A percentile compares a stretch with the other conserved stretches of the same genome.
Evolutionary conservation across 2,329 filamentous ascomycete genomes (phyloP).

Genomic region (Colletotrichum agaves): DNA sequence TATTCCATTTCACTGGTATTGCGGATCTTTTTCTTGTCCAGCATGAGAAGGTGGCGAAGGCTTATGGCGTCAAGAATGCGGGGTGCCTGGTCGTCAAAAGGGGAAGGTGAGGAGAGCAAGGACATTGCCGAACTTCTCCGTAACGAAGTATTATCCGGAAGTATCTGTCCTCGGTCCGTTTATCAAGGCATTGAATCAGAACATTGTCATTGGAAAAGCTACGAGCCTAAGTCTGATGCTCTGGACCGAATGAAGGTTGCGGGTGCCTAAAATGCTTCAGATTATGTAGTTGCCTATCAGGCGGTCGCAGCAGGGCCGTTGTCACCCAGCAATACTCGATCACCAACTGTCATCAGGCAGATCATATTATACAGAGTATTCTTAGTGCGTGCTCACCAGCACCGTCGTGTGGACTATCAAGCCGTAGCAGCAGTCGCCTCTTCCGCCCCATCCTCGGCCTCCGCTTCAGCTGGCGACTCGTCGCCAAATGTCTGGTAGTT

Average conservation of each 20-base stretch:
- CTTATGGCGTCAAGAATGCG: constrained; percentile 51
- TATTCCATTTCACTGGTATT: constrained; percentile 72
- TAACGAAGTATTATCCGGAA: background rate
- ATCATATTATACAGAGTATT: constrained; percentile 39
- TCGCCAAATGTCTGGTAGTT: constrained; percentile 57
- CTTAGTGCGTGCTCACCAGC: constrained; percentile 25
- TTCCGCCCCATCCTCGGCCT: constrained; percentile 22
- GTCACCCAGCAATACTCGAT: background rate
- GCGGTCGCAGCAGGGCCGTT: too few species aligned
- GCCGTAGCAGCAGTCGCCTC: background rate
- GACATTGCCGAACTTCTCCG: too few species aligned
- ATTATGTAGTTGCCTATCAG: too few species aligned
- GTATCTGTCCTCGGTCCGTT: background rate
- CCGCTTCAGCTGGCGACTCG: constrained; percentile 46
- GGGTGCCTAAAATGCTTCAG: too few species aligned
- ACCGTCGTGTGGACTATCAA: background rate
- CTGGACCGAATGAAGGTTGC: too few species aligned
- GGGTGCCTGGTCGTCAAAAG: constrained; percentile 49
- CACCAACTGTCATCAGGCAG: constrained; percentile 15
- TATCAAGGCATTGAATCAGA: background rate
- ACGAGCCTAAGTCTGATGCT: too few species aligned
- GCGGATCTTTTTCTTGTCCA: constrained; percentile 87
- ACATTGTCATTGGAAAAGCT: too few species aligned
- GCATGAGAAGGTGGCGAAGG: constrained; percentile 72
- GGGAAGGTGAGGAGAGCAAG: background rate